Conservation (phyloP, 371 early-diverging fungal genomes). For the Mucor ambiguus region DNA sequence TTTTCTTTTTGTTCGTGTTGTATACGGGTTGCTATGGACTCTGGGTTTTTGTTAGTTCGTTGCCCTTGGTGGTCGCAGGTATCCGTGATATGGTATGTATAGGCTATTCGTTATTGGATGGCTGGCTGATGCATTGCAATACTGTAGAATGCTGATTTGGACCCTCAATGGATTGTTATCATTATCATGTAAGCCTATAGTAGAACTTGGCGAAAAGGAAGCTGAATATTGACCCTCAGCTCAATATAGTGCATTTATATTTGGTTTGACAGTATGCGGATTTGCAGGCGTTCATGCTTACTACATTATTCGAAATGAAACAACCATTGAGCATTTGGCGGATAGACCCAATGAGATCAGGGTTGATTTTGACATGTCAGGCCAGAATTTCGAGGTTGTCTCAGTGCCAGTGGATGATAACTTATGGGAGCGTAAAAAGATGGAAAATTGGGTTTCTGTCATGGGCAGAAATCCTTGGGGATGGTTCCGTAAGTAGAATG, state of each 20-base stretch:
- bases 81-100: constrained; percentile 40
- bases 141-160: constrained; percentile 27
- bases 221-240: not conserved
- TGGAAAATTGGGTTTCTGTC: constrained; percentile 45
- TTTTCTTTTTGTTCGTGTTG: constrained; percentile 56
- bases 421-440: constrained; percentile 48
- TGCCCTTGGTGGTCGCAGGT: constrained; percentile 39
- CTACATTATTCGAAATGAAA: constrained; percentile 55
- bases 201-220: not conserved
- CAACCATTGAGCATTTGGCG: constrained; percentile 58
- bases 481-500: constrained; percentile 46
- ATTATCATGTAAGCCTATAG: constrained; percentile 38
- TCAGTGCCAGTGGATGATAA: constrained; percentile 44
- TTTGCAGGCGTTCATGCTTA: constrained; percentile 52
- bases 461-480: constrained; percentile 41
- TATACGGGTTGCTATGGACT: constrained; percentile 54
- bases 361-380: constrained; percentile 49
- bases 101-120: too few relatives aligned
- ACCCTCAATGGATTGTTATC: constrained; percentile 47
- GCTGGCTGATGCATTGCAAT: not conserved
- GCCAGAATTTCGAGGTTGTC: constrained; percentile 51
- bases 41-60: constrained; percentile 43
- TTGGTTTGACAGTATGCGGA: constrained; percentile 48
- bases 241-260: constrained; percentile 36
- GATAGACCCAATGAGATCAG: constrained; percentile 46